phyloP scores from a whole-genome alignment of 2,329 filamentous ascomycete species.

The Penicillium sp. region DNA sequence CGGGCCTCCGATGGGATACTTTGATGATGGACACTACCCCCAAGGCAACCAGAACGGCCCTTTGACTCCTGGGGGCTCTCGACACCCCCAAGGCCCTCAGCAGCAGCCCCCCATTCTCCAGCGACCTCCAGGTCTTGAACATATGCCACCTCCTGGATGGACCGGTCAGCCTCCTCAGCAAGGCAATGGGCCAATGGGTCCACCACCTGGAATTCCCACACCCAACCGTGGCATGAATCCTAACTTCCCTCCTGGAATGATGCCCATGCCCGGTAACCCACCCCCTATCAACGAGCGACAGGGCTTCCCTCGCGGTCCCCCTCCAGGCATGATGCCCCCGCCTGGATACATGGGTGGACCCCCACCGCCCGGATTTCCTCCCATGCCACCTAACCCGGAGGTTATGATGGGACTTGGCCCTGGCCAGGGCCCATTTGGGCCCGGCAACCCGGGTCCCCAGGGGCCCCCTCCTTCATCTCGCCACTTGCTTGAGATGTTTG shows the following conservation, averaged over 20 bases:
- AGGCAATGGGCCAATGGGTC: conserved; percentile 34
- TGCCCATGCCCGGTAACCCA: conserved; percentile 47
- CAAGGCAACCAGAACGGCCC: conserved; percentile 29
- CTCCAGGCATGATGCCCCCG: conserved; percentile 48
- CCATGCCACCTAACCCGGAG: conserved; percentile 40
- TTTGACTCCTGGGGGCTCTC: conserved; percentile 35
- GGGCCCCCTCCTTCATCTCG: conserved; percentile 40
- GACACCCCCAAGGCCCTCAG: conserved; percentile 32
- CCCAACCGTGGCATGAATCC: conserved; percentile 38
- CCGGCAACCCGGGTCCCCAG: conserved; percentile 36
- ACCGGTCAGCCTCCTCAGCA: conserved; percentile 38
- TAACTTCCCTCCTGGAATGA: conserved; percentile 46
- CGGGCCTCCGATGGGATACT: conserved; percentile 40
- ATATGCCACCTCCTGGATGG: conserved; percentile 43
- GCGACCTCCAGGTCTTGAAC: conserved; percentile 46
- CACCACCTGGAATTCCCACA: conserved; percentile 41
- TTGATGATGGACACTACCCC: conserved; percentile 42
- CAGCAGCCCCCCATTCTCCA: conserved; percentile 40
- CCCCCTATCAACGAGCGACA: conserved; percentile 38
- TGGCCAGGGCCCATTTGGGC: conserved; percentile 36
- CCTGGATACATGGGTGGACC: conserved; percentile 47
- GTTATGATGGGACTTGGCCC: conserved; percentile 39
- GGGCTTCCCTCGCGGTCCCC: conserved; percentile 38
- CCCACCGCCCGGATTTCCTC: conserved; percentile 40
- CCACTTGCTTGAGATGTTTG: conserved; percentile 47